Base-by-base conservation (phyloP, 75 land plant genomes). In the Cupressus sempervirens region DNA sequence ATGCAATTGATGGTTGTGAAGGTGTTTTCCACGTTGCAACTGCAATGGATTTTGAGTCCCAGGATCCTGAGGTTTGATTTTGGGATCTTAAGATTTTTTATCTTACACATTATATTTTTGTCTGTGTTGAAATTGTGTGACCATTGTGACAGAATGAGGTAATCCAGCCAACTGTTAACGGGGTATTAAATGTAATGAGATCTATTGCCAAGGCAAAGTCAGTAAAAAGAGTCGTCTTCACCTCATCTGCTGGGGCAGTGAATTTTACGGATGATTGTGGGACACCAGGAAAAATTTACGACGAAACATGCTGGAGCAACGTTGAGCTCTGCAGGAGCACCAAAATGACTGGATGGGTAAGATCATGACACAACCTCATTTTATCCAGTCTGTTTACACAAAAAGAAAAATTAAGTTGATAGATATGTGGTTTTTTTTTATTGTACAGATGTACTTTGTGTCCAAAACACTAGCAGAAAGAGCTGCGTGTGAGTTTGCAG, bases 401-500 rank as follows among this genome's bases (percentile, higher is more conserved):
- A n/a, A n/a, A n/a, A n/a, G n/a, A n/a, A n/a, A n/a, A n/a, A n/a
- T n/a, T n/a, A n/a, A n/a, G n/a, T n/a, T n/a, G n/a, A n/a, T n/a
- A n/a, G n/a, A n/a, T n/a, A n/a, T n/a, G n/a, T 23, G 20, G 68
- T 62, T 62, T 0, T 29, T 67, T 29, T 50, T n/a, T 32, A 32
- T 1, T 30, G 79, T 50, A 43, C 87, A 94, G 88, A 93, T 96
- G 67, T 96, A 96, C 80, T 82, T 88, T n/a, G 86, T 84, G 4
- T 90, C 96, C 16, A 96, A 94, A 70, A 86, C 92, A 36, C 65
- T 93, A n/a, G 92, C 94, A 58, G 98, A 96, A 86, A 87, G 85
- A 68, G 89, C 88, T 82, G 98, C 96, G 1, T 92, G 91, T 91
- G 84, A 94, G 41, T 96, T 91, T 83, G 98, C 96, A 48, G 56